These are phyloP conservation scores for Verticillium nonalfalfae DNA, from an alignment of 2,329 filamentous ascomycete species.

Conservation along the genomic window DNA sequence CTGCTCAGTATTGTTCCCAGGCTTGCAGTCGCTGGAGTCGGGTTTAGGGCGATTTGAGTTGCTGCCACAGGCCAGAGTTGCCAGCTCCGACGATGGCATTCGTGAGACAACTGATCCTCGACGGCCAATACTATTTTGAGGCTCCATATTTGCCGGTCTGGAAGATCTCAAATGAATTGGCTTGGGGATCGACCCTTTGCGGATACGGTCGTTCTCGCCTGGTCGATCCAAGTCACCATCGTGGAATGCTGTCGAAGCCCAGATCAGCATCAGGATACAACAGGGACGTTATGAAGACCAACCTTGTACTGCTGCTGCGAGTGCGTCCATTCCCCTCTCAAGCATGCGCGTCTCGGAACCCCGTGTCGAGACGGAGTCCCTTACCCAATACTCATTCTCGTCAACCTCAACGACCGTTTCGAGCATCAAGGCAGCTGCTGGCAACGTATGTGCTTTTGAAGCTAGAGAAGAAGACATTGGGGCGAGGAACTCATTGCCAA, in stretches of 20 bases:
- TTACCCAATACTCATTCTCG: neutral
- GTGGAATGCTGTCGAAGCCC: neutral
- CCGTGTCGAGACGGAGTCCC: neutral
- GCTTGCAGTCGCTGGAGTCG: too few relatives aligned
- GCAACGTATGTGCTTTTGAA: neutral
- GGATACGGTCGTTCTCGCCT: neutral
- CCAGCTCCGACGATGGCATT: too few relatives aligned
- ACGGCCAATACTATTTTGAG: too few relatives aligned
- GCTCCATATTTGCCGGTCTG: neutral
- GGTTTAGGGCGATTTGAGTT: too few relatives aligned
- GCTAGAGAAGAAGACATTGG: neutral
- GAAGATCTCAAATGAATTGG: neutral
- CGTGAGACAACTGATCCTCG: too few relatives aligned
- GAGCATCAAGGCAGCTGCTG: neutral
- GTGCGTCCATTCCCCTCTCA: neutral
- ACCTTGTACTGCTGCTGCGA: neutral
- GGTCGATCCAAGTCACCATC: neutral
- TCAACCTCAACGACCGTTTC: constrained; percentile 1
- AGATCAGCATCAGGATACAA: neutral
- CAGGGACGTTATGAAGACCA: too few relatives aligned
- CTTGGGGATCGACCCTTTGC: too few relatives aligned
- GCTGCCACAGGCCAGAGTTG: too few relatives aligned
- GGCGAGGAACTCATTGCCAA: too few relatives aligned
- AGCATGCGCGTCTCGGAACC: neutral
- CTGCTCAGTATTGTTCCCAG: neutral